Base-by-base conservation (phyloP, 495 filamentous ascomycete genomes). In the Talaromyces thailandensis region DNA sequence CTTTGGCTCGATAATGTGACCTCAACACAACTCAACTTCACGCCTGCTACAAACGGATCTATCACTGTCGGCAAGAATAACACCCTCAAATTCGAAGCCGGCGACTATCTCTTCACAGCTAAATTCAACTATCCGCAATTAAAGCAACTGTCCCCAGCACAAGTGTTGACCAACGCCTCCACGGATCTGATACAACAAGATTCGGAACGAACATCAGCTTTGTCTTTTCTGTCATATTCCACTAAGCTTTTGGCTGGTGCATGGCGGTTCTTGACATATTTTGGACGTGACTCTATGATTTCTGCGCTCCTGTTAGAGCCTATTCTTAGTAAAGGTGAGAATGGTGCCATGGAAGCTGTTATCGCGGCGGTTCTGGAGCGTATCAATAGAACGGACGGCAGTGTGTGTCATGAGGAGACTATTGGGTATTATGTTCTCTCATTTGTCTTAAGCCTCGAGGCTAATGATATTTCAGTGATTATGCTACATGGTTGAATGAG, bases 221-320 rank as follows among this genome's bases (percentile, higher is more conserved):
- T 87, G 4, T 79, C 85, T 1, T 87, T 88, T 67, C 64, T 88
- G 24, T 87, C 85, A 4, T 88, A 85, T 67, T 82, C 74, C 0
- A 75, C 79, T 18, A 88, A 88, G 59, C 69, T 88, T 6, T 72
- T 86, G 2, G 85, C 85, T 9, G 85, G 85, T 16, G 82, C 82
- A n/a, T 88, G 85, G 85, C 73, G 84, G 12, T 88, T 86, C 62
- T 66, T 88, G 59, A 88, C 84, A 1, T 88, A 88, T 63, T 88
- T 87, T 70, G 85, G 85, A 2, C 79, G 85, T 4, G 85, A 88
- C 64, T 83, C 79, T 48, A 83, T 88, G 74, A 84, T 88, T 56
- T 77, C 82, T 0, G 69, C 79, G 25, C 74, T 88, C 11, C 72
- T 87, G 2, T 66, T 88, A 16, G 74, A 82, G 62, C 80, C 82